A percentile compares a stretch with the other conserved stretches of the same genome.
These are phyloP conservation scores for Lachnellula cervina DNA, from an alignment of 2,329 filamentous ascomycete species.

Conservation along the genomic window DNA sequence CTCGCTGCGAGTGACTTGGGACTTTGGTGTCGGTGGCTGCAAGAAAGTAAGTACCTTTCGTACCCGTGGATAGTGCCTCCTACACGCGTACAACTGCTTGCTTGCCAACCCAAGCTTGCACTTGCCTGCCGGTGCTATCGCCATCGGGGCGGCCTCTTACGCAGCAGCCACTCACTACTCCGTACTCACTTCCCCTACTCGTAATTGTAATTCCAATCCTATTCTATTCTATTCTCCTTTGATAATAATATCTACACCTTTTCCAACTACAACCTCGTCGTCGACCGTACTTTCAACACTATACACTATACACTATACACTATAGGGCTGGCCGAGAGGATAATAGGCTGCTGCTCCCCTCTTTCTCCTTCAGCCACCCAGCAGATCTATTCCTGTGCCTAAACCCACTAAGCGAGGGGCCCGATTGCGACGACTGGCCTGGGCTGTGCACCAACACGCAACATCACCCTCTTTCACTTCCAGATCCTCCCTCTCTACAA, in stretches of 20 bases:
- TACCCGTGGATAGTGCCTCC: not conserved
- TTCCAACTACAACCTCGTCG: not conserved
- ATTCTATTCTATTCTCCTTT: not conserved
- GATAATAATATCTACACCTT: not conserved
- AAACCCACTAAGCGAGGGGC: constrained; percentile 13
- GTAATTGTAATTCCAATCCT: too few species aligned
- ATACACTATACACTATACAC: not conserved
- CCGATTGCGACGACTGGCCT: constrained; percentile 16
- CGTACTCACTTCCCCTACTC: too few species aligned
- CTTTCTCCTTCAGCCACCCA: constrained; percentile 1
- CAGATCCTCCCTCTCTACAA: not conserved
- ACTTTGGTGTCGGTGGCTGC: too few species aligned
- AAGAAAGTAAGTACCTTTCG: too few species aligned
- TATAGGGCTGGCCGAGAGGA: not conserved
- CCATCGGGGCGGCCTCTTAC: constrained; percentile 1
- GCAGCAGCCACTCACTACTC: not conserved
- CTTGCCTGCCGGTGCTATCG: not conserved
- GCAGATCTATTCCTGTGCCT: constrained; percentile 10
- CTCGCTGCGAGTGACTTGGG: not conserved
- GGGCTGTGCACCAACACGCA: constrained; percentile 5
- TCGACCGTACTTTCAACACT: not conserved
- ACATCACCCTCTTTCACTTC: constrained; percentile 2
- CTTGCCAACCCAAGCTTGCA: too few species aligned
- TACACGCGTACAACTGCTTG: not conserved
- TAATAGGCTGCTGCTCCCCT: not conserved